These are phyloP conservation scores for Aspergillus awamori DNA, from an alignment of 2,329 filamentous ascomycete species.

Conservation along the genomic window DNA sequence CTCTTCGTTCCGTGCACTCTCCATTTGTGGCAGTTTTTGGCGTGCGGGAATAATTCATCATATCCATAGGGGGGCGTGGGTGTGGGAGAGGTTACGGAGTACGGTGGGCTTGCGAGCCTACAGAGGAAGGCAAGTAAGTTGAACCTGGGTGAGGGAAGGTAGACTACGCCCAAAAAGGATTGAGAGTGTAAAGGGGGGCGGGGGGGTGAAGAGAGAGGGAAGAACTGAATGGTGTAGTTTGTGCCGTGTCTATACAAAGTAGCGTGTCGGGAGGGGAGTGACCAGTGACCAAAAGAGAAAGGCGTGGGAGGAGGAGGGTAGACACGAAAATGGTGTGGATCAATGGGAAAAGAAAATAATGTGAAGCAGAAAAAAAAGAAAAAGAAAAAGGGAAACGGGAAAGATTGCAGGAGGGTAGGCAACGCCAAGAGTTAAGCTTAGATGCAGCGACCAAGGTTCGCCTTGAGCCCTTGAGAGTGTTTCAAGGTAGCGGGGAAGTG, in stretches of 20 bases:
- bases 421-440: constrained; percentile 35
- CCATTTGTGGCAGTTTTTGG: constrained; percentile 7
- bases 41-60: constrained; percentile 8
- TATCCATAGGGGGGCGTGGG: background rate
- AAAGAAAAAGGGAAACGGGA: constrained; percentile 8
- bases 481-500: constrained; percentile 40
- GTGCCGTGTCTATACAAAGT: constrained; percentile 26
- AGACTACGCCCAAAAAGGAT: constrained; percentile 9
- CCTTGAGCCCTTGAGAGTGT: constrained; percentile 29
- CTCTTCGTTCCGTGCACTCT: background rate
- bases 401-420: constrained; percentile 19
- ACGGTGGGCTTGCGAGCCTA: background rate
- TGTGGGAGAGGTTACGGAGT: background rate
- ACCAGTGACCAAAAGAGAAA: constrained; percentile 22
- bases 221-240: constrained; percentile 16
- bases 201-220: constrained; percentile 11
- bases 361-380: constrained; percentile 6
- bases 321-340: constrained; percentile 24
- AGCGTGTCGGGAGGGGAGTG: constrained; percentile 13
- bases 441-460: constrained; percentile 37
- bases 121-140: background rate
- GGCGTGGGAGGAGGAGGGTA: constrained; percentile 25
- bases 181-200: constrained; percentile 7
- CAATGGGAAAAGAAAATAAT: constrained; percentile 7
- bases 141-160: background rate